Conservation (phyloP, 148 eudicot genomes). For the Rhododendron ovatum region DNA sequence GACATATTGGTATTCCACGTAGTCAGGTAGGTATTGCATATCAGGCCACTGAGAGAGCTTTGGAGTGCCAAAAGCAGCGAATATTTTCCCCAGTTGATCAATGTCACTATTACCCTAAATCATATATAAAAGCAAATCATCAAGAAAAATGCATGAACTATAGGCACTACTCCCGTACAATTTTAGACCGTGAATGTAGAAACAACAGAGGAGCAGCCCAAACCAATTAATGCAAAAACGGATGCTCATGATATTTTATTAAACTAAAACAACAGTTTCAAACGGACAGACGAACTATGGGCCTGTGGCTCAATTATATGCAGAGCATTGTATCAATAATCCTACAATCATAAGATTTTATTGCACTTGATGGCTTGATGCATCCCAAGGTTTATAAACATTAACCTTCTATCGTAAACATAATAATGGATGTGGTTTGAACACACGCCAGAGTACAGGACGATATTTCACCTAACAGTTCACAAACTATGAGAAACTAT, state of each 20-base stretch:
- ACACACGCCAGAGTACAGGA: background rate
- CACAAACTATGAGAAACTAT: background rate
- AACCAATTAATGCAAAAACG: background rate
- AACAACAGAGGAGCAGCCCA: background rate
- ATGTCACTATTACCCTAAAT: slow-evolving; percentile 91
- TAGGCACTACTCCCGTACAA: background rate
- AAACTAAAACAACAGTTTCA: background rate
- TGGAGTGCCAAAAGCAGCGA: slow-evolving; percentile 95
- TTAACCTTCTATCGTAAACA: background rate
- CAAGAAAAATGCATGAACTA: background rate
- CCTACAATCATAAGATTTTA: background rate
- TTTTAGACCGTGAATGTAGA: background rate
- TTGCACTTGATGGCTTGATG: background rate
- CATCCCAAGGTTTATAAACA: background rate
- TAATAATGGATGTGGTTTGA: background rate
- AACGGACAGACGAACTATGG: background rate
- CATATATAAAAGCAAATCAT: background rate
- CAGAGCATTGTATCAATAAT: background rate
- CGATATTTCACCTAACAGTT: background rate
- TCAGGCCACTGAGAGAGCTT: slow-evolving; percentile 91
- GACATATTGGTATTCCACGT: slow-evolving; percentile 82
- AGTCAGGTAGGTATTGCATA: slow-evolving; percentile 88
- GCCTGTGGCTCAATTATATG: background rate
- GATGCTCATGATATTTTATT: background rate
- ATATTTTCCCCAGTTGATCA: slow-evolving; percentile 95